These are phyloP conservation scores for Musa itinerans DNA, from an alignment of 176 grass and related monocot genomes.

Conservation along the genomic window DNA sequence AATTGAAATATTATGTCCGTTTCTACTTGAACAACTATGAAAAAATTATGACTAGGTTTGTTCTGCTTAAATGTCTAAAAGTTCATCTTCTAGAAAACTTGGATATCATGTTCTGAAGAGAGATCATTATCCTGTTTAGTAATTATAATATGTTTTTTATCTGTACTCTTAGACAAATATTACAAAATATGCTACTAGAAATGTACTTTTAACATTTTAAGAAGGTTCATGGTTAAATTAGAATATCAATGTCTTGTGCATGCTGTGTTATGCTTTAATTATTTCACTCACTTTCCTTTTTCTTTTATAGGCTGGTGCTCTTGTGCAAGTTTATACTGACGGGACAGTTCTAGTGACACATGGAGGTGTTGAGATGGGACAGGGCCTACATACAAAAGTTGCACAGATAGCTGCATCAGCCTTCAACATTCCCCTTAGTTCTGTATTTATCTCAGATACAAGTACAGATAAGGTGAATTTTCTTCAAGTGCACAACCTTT, in stretches of 20 bases:
- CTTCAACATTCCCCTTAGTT: conserved; percentile 75
- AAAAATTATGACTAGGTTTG: background rate
- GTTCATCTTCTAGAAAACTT: too few species aligned
- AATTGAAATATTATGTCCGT: background rate
- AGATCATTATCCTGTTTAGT: too few species aligned
- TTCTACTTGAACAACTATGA: background rate
- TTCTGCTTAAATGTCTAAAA: too few species aligned
- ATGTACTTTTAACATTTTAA: too few species aligned
- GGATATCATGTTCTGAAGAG: too few species aligned
- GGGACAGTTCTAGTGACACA: conserved; percentile 92
- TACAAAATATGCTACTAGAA: too few species aligned
- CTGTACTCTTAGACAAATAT: too few species aligned
- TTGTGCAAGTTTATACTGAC: conserved; percentile 95
- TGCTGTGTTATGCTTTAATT: background rate
- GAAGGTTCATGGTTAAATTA: too few species aligned
- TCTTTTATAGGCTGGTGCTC: conserved; percentile 61
- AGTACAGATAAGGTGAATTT: conserved; percentile 91
- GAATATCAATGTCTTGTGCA: background rate
- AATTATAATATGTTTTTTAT: too few species aligned
- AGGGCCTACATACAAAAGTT: conserved; percentile 96
- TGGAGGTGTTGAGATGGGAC: conserved; percentile 99
- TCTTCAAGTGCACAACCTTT: background rate
- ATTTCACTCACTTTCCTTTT: background rate
- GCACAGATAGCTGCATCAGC: conserved; percentile 83
- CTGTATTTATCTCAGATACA: conserved; percentile 95